Base-by-base conservation (phyloP, 2,329 filamentous ascomycete species). In the Fusarium napiforme region DNA sequence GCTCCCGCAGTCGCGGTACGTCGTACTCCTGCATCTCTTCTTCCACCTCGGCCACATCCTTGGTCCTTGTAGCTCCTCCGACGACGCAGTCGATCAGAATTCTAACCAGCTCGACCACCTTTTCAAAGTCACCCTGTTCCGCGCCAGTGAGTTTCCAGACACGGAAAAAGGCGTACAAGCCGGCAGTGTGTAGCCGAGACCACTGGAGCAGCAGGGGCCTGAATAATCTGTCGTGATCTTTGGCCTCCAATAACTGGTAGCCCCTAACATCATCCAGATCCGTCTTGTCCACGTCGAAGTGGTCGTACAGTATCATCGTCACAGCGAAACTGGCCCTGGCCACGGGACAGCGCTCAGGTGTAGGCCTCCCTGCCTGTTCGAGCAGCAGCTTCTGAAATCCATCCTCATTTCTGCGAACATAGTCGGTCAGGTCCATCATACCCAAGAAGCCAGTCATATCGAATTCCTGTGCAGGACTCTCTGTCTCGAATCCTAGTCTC, bases 341-440 rank as follows among this genome's bases (percentile, higher is more conserved):
- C 73, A 99, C 88, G 2, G 96, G 96, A 80, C 95, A 98, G 42
- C 96, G 90, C 79, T 94, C 90, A 58, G 90, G 85, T 28, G 89
- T 77, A 4, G 93, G 89, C 78, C 91, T 90, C 11, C 92, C 90
- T 7, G 93, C 92, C 82, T 99, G 96, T 82, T 99, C 96, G 40
- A 98, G 85, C 21, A 99, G 84, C 75, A 97, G 87, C 83, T 97
- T 98, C 80, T 97, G 95, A 76, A 97, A 98, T 16, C 91, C 90
- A 79, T 98, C 95, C 81, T 97, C 94, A 79, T 97, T 92, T 80
- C 95, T 97, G 78, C 93, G 90, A 55, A 97, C 94, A 80, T 94
- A 99, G 81, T 98, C 95, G 5, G 95, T 94, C 78, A 99, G 83
- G 81, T 99, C 96, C 95, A 99, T 98, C 90, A 99, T 94, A 34